These are phyloP conservation scores for Berberis vulgaris DNA, from an alignment of 164 flowering plant species.

Conservation along the genomic window DNA sequence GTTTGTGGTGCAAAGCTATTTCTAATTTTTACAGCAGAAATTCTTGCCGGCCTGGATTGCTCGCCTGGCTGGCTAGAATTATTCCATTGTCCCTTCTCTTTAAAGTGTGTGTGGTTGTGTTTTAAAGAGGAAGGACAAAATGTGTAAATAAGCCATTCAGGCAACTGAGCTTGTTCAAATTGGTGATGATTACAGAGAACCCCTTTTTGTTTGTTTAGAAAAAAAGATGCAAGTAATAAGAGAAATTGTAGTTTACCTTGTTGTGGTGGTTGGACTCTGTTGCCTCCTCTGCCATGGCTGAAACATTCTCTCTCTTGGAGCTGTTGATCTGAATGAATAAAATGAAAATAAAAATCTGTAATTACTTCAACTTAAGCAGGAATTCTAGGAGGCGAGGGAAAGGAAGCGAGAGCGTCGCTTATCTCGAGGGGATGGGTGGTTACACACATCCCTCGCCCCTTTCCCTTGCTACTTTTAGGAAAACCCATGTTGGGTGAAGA, in stretches of 20 bases:
- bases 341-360: background rate
- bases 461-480: background rate
- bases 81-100: no score
- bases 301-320: slow-evolving; percentile 8
- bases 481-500: slow-evolving; percentile 1
- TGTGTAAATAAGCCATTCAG: background rate
- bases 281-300: slow-evolving; percentile 8
- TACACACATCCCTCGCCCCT: background rate
- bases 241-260: slow-evolving; percentile 12
- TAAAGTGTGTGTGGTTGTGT: no score
- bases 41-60: no score
- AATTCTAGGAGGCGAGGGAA: no score
- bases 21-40: no score
- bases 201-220: background rate
- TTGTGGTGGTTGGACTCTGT: slow-evolving; percentile 12
- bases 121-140: background rate
- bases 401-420: no score
- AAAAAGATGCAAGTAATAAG: no score
- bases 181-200: background rate
- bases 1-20: no score
- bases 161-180: background rate
- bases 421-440: no score
- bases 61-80: no score
- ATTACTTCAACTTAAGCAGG: background rate
- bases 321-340: slow-evolving; percentile 12